These are phyloP conservation scores for Penicillium janthinellum DNA, from an alignment of 2,329 filamentous ascomycete species.

Conservation along the genomic window DNA sequence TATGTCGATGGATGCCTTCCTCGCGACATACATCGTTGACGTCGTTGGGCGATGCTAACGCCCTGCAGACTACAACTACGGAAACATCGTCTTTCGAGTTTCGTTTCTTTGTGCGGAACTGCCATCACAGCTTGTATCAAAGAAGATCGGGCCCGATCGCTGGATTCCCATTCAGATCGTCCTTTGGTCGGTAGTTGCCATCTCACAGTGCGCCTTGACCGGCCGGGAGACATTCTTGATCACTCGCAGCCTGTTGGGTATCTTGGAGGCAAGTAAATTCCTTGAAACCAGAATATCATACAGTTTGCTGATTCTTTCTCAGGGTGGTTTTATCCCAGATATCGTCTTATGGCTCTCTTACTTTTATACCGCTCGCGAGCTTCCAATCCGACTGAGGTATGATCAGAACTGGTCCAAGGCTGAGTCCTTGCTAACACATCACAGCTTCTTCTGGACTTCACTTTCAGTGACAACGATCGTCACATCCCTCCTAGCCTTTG, in stretches of 20 bases:
- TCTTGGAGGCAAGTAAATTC: conserved; percentile 53
- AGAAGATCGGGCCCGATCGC: conserved; percentile 56
- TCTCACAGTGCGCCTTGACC: conserved; percentile 47
- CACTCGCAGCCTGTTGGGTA: conserved; percentile 45
- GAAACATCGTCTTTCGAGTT: conserved; percentile 58
- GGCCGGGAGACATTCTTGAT: conserved; percentile 44
- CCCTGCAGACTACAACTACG: conserved; percentile 43
- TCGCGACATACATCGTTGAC: not conserved
- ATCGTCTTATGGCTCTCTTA: conserved; percentile 62
- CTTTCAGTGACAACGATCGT: conserved; percentile 48
- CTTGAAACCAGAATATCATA: no score
- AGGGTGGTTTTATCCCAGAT: not conserved
- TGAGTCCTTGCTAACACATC: not conserved
- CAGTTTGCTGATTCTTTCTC: conserved; percentile 51
- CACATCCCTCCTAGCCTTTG: conserved; percentile 47
- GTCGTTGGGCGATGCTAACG: not conserved
- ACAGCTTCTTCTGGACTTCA: conserved; percentile 30
- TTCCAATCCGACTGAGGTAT: conserved; percentile 51
- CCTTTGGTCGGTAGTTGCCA: conserved; percentile 53
- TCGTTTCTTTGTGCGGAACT: conserved; percentile 57
- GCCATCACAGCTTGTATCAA: conserved; percentile 59
- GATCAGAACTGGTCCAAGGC: not conserved
- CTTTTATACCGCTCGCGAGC: conserved; percentile 69
- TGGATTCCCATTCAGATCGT: conserved; percentile 59
- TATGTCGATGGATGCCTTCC: not conserved